Evolutionary conservation across 2,329 filamentous ascomycete genomes (phyloP), one percentile per base, ranked within the genome.

Genomic region (Ceratocystiopsis sp.): DNA sequence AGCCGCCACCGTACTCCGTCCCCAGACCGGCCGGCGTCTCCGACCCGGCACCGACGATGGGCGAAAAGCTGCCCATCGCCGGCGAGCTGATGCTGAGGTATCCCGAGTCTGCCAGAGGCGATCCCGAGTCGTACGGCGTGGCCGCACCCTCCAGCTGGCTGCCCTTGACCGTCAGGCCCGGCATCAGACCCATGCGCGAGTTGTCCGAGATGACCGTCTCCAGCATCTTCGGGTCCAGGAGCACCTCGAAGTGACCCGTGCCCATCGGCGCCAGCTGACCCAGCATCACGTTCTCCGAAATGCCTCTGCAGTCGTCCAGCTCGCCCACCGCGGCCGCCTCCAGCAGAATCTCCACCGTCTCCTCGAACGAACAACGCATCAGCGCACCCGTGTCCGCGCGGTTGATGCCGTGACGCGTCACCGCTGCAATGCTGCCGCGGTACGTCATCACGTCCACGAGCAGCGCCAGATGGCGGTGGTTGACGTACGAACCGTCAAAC

Each of bases 331-430:
- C 85, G 19, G 91, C 91, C 48, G 91, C 93, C 58, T 98, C 91
- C 17, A 98, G 76, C 42, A 98, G 69, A 68, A 98, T 98, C 59
- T 98, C 93, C 36, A 98, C 91, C 0, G 91, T 98, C 62, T 98
- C 93, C 64, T 98, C 91, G 64, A 98, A 98, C 2, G 91, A 98
- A 70, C 93, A 98, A 61, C 91, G 82, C 91, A 98, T 98, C 54
- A 98, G 71, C 11, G 91, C 93, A 68, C 91, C 91, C 48, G 93
- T 98, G 58, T 98, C 91, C 21, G 89, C 85, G 54, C 91, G 79
- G 67, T 98, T 98, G 67, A 98, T 98, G 65, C 91, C 91, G 59
- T 98, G 91, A 63, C 91, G 84, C 44, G 91, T 98, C 50, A 98
- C 89, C 14, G 91, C 89, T 61, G 94, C 94, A 55, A 98, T 79